Percentiles rank a stretch among this genome's conserved stretches.
phyloP scores from a whole-genome alignment of 371 early-diverging fungal genomes.

The Apophysomyces elegans region DNA sequence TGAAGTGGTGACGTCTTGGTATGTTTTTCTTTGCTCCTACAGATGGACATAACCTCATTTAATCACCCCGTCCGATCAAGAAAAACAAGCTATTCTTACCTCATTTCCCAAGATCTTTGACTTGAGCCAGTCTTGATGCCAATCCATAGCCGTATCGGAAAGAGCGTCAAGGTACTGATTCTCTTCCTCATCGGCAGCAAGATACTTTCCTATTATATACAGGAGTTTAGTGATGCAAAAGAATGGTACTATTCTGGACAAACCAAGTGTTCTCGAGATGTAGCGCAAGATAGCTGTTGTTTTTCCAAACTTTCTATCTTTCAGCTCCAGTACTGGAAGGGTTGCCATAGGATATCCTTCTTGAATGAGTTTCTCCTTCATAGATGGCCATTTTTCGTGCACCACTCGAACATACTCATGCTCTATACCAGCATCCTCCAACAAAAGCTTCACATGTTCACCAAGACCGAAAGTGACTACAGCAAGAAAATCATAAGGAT shows the following conservation, averaged over 20 bases:
- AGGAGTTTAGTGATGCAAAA: background rate
- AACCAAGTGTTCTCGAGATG: conserved; percentile 28
- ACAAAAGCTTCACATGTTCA: conserved; percentile 27
- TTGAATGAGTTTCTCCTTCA: conserved; percentile 17
- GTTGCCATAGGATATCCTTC: conserved; percentile 17
- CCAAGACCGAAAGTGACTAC: conserved; percentile 24
- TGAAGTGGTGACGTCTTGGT: background rate
- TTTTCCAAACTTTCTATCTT: conserved; percentile 31
- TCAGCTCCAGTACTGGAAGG: conserved; percentile 27
- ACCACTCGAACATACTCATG: conserved; percentile 24
- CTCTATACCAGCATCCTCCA: conserved; percentile 31
- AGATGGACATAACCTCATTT: too few relatives aligned
- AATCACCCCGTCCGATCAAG: too few relatives aligned
- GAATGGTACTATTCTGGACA: background rate
- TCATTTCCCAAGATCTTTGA: background rate
- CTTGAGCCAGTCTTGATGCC: background rate
- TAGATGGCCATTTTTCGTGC: conserved; percentile 15
- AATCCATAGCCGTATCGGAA: background rate
- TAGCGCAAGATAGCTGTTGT: conserved; percentile 27
- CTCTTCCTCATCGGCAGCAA: conserved; percentile 28
- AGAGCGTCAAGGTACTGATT: conserved; percentile 23
- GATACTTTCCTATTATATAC: conserved; percentile 25
- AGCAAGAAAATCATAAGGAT: too few relatives aligned
- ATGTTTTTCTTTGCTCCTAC: conserved; percentile 12
- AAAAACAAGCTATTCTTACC: background rate